Evolutionary conservation across 2,329 filamentous ascomycete species (phyloP).

Genomic region (Orbilia quercus): DNA sequence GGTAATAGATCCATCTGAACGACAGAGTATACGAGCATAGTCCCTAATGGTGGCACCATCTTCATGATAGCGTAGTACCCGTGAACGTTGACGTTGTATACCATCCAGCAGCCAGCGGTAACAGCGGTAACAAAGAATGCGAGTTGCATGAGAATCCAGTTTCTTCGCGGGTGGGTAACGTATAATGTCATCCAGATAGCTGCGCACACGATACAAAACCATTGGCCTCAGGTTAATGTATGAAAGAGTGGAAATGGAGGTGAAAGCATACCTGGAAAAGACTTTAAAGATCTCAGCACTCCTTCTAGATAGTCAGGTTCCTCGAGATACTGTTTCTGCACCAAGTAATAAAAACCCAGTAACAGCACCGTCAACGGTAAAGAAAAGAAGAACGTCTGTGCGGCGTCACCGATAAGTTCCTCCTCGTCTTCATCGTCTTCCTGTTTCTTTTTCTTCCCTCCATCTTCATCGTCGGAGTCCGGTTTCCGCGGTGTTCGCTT

Average conservation of each 20-base stretch:
- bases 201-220: slow-evolving; percentile 60
- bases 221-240: background rate
- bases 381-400: slow-evolving; percentile 66
- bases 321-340: slow-evolving; percentile 81
- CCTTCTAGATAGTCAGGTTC: slow-evolving; percentile 72
- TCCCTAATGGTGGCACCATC: slow-evolving; percentile 85
- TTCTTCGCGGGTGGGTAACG: slow-evolving; percentile 68
- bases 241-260: slow-evolving; percentile 3
- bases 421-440: slow-evolving; percentile 60
- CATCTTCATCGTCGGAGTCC: slow-evolving; percentile 38
- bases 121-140: slow-evolving; percentile 75
- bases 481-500: slow-evolving; percentile 57
- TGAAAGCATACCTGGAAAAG: slow-evolving; percentile 67
- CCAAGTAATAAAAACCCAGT: slow-evolving; percentile 80
- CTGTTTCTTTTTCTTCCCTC: slow-evolving; percentile 62
- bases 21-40: slow-evolving; percentile 92
- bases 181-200: slow-evolving; percentile 71
- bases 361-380: slow-evolving; percentile 76
- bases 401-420: slow-evolving; percentile 65
- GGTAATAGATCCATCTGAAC: slow-evolving; percentile 81
- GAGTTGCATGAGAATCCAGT: slow-evolving; percentile 65
- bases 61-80: slow-evolving; percentile 93
- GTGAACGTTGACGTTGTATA: slow-evolving; percentile 81
- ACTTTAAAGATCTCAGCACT: slow-evolving; percentile 67
- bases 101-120: slow-evolving; percentile 78